A percentile compares a stretch with the other conserved stretches of the same genome.
phyloP scores from a whole-genome alignment of 2,329 filamentous ascomycete genomes.

The Cyphellophora europaea region DNA sequence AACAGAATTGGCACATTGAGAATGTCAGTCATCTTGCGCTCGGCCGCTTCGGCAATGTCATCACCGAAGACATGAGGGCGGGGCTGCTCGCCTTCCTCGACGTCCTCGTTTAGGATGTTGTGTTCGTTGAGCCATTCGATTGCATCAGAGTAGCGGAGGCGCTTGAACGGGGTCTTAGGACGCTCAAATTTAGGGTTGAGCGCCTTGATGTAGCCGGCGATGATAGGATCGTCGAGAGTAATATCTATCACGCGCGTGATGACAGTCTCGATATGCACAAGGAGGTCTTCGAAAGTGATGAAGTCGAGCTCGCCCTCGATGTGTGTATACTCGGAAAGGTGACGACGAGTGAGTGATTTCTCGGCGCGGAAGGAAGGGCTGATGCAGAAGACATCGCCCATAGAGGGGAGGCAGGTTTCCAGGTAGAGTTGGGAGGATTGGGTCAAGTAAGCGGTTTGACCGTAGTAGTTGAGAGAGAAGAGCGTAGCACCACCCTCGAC shows the following conservation, averaged over 20 bases:
- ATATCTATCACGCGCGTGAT: conserved; percentile 79
- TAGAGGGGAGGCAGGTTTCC: conserved; percentile 80
- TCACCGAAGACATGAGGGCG: conserved; percentile 87
- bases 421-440: conserved; percentile 97
- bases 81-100: conserved; percentile 24
- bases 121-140: conserved; percentile 90
- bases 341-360: conserved; percentile 87
- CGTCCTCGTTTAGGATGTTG: conserved; percentile 83
- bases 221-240: conserved; percentile 62
- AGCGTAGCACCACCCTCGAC: conserved; percentile 88
- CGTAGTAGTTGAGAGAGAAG: conserved; percentile 84
- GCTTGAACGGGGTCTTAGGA: conserved; percentile 77
- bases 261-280: conserved; percentile 76
- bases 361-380: conserved; percentile 98
- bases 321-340: conserved; percentile 94
- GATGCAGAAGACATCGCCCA: conserved; percentile 95
- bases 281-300: conserved; percentile 82
- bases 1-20: conserved; percentile 94
- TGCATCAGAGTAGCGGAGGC: conserved; percentile 90
- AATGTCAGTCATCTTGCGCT: conserved; percentile 92
- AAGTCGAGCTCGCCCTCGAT: conserved; percentile 95
- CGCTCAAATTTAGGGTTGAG: conserved; percentile 86
- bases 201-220: conserved; percentile 64
- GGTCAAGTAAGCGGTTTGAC: conserved; percentile 82
- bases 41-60: conserved; percentile 94